Base-by-base conservation (phyloP, 2,329 filamentous ascomycete genomes). In the Tolypocladium paradoxum region DNA sequence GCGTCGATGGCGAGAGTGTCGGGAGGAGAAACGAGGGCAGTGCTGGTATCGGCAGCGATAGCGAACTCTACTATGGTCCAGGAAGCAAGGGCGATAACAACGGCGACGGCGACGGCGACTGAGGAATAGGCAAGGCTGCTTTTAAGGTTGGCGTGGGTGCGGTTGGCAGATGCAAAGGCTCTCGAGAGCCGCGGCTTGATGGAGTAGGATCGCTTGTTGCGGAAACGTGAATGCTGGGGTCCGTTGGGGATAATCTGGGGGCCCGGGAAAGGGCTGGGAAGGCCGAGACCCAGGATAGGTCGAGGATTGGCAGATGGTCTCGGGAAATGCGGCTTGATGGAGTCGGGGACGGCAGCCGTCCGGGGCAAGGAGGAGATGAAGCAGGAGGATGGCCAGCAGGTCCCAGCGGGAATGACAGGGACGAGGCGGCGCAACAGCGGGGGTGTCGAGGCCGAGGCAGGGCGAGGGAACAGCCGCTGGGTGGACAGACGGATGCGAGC, bases 1-100 rank as follows among this genome's bases (percentile, higher is more conserved):
- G 40, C 57, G 55, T 60, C 56, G 18, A 61, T 18, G 24, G 18
- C 11, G 12, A 35, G 7, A 24, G n/a, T 27, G 24, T 45, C 45
- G n/a, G 49, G 11, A 35, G 50, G 20, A 20, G 6, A 20, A 20
- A n/a, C n/a, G 43, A 14, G 43, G 27, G 27, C 43, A 14, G 29
- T 24, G 31, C n/a, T 14, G 20, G 14, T 29, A 16, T 48, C 20
- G 9, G 24, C 20, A 12, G 34, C 18, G 29, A 47, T 35, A 29
- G 35, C 33, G 27, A 50, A 47, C 16, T 38, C 33, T 22, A 38
- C 16, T 27, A 47, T 11, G 36, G 29, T 37, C 51, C 54, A 54
- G 38, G 49, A 53, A 16, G 53, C 36, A 29, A 57, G 11, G 5
- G 49, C 40, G 35, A 54, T 22, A 54, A 51, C 35, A 24, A 54